Evolutionary conservation across 306 rosid species (phyloP).

Genomic region (Cercis canadensis): DNA sequence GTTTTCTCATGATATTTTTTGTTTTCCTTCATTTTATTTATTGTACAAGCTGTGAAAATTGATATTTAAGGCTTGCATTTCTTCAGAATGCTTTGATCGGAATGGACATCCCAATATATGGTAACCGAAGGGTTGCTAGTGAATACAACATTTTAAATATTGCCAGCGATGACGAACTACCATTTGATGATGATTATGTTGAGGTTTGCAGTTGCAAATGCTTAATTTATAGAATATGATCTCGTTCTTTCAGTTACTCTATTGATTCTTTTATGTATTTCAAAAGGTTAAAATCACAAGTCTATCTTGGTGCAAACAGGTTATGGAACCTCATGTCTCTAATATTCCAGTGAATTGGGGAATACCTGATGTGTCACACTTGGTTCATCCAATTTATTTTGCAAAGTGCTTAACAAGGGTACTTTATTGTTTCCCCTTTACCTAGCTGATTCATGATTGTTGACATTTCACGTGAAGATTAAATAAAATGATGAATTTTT

Average conservation of each 20-base stretch:
- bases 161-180: slow-evolving; percentile 49
- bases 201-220: slow-evolving; percentile 60
- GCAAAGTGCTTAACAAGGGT: slow-evolving; percentile 88
- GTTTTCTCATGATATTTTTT: slow-evolving; percentile 21
- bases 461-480: neutral
- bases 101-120: slow-evolving; percentile 78
- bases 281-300: slow-evolving; percentile 27
- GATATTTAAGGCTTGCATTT: slow-evolving; percentile 41
- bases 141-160: slow-evolving; percentile 50
- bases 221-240: slow-evolving; percentile 18
- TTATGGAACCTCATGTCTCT: slow-evolving; percentile 53
- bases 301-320: slow-evolving; percentile 53
- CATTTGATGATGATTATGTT: slow-evolving; percentile 64
- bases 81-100: slow-evolving; percentile 83
- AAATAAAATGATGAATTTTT: neutral
- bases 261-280: slow-evolving; percentile 32
- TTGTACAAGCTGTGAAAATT: slow-evolving; percentile 16
- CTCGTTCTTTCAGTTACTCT: slow-evolving; percentile 18
- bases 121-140: slow-evolving; percentile 54
- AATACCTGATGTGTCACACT: slow-evolving; percentile 46
- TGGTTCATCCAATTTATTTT: slow-evolving; percentile 81
- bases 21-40: slow-evolving; percentile 10
- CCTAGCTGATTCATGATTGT: neutral
- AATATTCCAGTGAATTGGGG: slow-evolving; percentile 62
- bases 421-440: neutral